Evolutionary conservation across 257 asterid species (phyloP), one percentile per base, ranked within the genome.

Genomic region (Scutellaria barbata): DNA sequence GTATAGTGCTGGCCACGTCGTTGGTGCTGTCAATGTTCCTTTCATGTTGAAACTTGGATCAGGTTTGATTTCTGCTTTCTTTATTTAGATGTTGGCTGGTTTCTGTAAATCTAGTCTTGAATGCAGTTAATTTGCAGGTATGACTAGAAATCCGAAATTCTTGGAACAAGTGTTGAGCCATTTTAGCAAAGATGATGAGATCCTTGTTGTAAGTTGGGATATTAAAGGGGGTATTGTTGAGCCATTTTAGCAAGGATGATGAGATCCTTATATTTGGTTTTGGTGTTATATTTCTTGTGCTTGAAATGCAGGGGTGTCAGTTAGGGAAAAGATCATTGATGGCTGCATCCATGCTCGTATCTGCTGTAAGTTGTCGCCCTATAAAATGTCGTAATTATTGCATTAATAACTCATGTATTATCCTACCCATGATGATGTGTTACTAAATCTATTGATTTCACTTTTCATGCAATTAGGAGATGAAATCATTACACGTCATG

Each of bases 11-110:
- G 97, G 96, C 13, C 97, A 81, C 75, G 88, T 85, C 14, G 78
- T 51, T 20, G 96, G 94, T 30, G 96, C 97, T 11, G 72, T 88
- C 56, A 90, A 90, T 46, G 81, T 90, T 33, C 97, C 97, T 56
- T 90, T 81, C 80, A 70, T 90, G 96, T 55, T 79, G 42, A 85
- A 81, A 74, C 46, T 74, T 35, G 94, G 90, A 35, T 67, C 96
- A 77, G 95, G 96, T 90, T 69, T 5, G 55, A 25, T 0, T 18
- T 6, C 9, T 20, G 5, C 10, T 16, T 48, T 48, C 55, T 50
- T 14, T 11, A 51, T 51, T 17, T 5, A n/a, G n/a, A n/a, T n/a
- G n/a, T n/a, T n/a, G n/a, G n/a, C n/a, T n/a, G n/a, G n/a, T n/a
- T n/a, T n/a, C n/a, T n/a, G n/a, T n/a, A n/a, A n/a, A n/a, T 20